phyloP scores from a whole-genome alignment of 1,284 basidiomycete species.

The Apiotrichum porosum region DNA sequence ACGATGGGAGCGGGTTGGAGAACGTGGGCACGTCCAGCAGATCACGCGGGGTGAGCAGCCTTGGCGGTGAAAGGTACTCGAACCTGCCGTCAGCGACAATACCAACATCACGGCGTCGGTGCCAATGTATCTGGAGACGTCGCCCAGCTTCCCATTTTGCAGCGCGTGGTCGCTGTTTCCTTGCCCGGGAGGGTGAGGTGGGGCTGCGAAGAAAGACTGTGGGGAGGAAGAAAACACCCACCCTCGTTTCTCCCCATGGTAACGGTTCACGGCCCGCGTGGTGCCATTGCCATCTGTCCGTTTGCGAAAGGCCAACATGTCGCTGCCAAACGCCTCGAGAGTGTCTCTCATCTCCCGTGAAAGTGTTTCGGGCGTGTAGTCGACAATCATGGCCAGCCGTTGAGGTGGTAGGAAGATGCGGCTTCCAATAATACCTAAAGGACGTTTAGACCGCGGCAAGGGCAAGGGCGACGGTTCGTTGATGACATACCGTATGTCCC shows the following conservation, averaged over 20 bases:
- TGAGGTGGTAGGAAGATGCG: conserved; percentile 38
- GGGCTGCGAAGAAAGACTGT: too few relatives aligned
- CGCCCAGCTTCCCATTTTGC: too few relatives aligned
- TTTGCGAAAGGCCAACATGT: conserved; percentile 37
- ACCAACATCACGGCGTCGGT: too few relatives aligned
- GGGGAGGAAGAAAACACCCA: conserved; percentile 14
- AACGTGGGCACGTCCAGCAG: conserved; percentile 17
- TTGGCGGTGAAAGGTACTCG: conserved; percentile 31
- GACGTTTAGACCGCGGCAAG: too few relatives aligned
- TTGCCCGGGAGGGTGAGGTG: too few relatives aligned
- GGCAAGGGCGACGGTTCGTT: neutral
- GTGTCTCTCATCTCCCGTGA: conserved; percentile 20
- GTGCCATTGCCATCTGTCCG: conserved; percentile 35
- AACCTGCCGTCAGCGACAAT: conserved; percentile 27
- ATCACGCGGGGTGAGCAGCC: conserved; percentile 24
- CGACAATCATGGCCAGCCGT: conserved; percentile 39
- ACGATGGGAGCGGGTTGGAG: conserved; percentile 15
- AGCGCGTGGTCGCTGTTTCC: too few relatives aligned
- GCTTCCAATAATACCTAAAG: conserved; percentile 43
- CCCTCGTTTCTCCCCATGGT: conserved; percentile 32
- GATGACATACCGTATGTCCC: conserved; percentile 40
- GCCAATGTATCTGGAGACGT: too few relatives aligned
- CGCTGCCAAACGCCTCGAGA: conserved; percentile 29
- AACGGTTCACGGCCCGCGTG: conserved; percentile 36
- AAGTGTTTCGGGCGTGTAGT: conserved; percentile 30